Conservation (phyloP, 2,329 filamentous ascomycete genomes). For the Mollisia scopiformis region DNA sequence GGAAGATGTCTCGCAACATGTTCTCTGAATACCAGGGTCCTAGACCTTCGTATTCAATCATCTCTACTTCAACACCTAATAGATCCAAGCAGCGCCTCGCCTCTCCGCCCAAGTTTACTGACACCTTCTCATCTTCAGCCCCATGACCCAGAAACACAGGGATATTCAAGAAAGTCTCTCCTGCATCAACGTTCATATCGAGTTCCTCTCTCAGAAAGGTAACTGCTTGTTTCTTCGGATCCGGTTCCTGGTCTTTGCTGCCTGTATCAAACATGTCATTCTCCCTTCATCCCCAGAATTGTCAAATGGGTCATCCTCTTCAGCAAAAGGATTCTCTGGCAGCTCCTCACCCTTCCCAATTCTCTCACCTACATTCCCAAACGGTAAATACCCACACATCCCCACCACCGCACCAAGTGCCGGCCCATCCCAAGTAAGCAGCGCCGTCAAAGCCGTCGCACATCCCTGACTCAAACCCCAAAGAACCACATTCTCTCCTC, state of each 20-base stretch:
- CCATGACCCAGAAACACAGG: constrained; percentile 54
- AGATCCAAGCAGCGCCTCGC: constrained; percentile 39
- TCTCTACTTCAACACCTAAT: constrained; percentile 40
- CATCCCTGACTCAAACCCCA: constrained; percentile 59
- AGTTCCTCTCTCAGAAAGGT: constrained; percentile 23
- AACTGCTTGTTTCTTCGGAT: constrained; percentile 7
- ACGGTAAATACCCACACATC: constrained; percentile 51
- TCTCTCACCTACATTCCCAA: constrained; percentile 37
- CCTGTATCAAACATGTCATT: neutral
- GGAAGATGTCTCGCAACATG: constrained; percentile 44
- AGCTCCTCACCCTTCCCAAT: constrained; percentile 10
- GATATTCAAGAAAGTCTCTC: constrained; percentile 26
- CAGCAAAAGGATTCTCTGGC: constrained; percentile 1
- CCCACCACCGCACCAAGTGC: constrained; percentile 43
- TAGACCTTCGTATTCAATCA: constrained; percentile 44
- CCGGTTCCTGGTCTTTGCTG: neutral
- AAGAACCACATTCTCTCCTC: constrained; percentile 45
- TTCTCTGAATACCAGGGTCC: constrained; percentile 49
- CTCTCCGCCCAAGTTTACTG: constrained; percentile 39
- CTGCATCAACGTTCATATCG: constrained; percentile 8
- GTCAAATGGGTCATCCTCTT: neutral
- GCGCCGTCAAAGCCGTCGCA: constrained; percentile 46
- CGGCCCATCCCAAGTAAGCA: constrained; percentile 46
- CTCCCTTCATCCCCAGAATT: constrained; percentile 14
- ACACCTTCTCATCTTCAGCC: constrained; percentile 46